phyloP scores from a whole-genome alignment of 2,329 filamentous ascomycete species.

The Reticulascus tulasneorum region DNA sequence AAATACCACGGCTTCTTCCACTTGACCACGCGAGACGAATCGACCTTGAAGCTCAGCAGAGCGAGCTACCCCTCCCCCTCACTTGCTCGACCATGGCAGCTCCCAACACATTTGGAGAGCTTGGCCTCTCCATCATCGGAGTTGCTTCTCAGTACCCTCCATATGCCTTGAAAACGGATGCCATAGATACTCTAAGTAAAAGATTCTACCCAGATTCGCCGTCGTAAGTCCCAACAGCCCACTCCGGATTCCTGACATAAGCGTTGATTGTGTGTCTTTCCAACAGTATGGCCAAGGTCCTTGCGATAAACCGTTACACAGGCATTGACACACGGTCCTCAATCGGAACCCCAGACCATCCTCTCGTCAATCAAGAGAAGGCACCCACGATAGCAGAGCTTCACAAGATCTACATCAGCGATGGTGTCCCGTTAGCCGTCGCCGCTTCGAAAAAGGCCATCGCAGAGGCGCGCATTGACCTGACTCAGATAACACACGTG shows the following conservation, averaged over 20 bases:
- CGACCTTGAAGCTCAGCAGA: not conserved
- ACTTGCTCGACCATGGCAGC: slow-evolving; percentile 32
- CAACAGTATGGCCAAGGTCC: slow-evolving; percentile 57
- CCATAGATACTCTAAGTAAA: slow-evolving; percentile 48
- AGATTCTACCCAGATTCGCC: slow-evolving; percentile 57
- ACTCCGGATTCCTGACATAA: not conserved
- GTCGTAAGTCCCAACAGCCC: slow-evolving; percentile 60
- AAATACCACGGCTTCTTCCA: no score
- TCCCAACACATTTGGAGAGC: slow-evolving; percentile 39
- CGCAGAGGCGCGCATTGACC: slow-evolving; percentile 47
- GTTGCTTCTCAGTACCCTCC: slow-evolving; percentile 59
- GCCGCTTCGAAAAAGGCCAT: slow-evolving; percentile 52
- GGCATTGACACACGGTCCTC: slow-evolving; percentile 62
- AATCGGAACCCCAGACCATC: slow-evolving; percentile 57
- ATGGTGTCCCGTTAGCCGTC: slow-evolving; percentile 56
- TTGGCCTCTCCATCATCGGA: slow-evolving; percentile 59
- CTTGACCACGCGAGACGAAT: no score
- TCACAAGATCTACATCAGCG: slow-evolving; percentile 50
- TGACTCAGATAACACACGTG: slow-evolving; percentile 58
- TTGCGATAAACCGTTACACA: slow-evolving; percentile 60
- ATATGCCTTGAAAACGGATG: slow-evolving; percentile 43
- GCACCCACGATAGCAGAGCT: slow-evolving; percentile 53
- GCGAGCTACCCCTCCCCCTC: slow-evolving; percentile 11
- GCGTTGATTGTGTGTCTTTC: no score
- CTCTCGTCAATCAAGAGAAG: slow-evolving; percentile 52